A percentile compares a stretch with the other conserved stretches of the same genome.
Conservation (phyloP, 2,329 filamentous ascomycete species). For the Canariomyces notabilis region DNA sequence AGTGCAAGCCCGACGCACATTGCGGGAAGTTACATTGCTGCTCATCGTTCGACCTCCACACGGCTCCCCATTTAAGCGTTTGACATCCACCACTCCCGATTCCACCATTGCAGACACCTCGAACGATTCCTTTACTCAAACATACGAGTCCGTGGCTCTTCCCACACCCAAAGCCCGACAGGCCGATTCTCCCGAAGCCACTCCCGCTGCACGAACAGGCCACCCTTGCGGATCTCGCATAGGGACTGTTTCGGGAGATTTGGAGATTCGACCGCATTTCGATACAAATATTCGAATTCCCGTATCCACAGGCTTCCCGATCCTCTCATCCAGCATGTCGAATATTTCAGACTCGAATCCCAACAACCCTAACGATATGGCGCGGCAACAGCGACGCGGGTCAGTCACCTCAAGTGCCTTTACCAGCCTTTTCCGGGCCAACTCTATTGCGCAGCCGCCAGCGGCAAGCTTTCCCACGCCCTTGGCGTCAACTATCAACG, state of each 20-base stretch:
- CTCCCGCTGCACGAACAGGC: slow-evolving; percentile 9
- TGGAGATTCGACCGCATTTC: background rate
- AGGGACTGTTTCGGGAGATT: slow-evolving; percentile 3
- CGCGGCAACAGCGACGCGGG: slow-evolving; percentile 34
- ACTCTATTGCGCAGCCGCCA: slow-evolving; percentile 42
- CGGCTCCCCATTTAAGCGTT: slow-evolving; percentile 19
- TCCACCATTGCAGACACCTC: slow-evolving; percentile 14
- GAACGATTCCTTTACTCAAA: slow-evolving; percentile 21
- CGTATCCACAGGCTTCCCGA: background rate
- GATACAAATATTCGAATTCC: slow-evolving; percentile 11
- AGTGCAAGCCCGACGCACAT: background rate
- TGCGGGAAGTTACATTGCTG: slow-evolving; percentile 14
- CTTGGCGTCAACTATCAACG: slow-evolving; percentile 42
- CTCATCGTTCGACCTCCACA: slow-evolving; percentile 23
- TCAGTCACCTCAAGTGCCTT: slow-evolving; percentile 54
- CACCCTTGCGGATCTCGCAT: slow-evolving; percentile 7
- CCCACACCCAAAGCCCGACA: slow-evolving; percentile 1
- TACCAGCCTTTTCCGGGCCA: slow-evolving; percentile 55
- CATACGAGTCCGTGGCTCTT: slow-evolving; percentile 19
- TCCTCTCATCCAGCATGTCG: slow-evolving; percentile 26
- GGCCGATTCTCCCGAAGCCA: slow-evolving; percentile 8
- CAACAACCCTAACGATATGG: slow-evolving; percentile 26
- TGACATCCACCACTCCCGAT: slow-evolving; percentile 16
- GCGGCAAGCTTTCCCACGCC: slow-evolving; percentile 42
- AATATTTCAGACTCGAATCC: slow-evolving; percentile 29